Evolutionary conservation across 257 asterid species (phyloP).

Genomic region (Fraxinus excelsior): DNA sequence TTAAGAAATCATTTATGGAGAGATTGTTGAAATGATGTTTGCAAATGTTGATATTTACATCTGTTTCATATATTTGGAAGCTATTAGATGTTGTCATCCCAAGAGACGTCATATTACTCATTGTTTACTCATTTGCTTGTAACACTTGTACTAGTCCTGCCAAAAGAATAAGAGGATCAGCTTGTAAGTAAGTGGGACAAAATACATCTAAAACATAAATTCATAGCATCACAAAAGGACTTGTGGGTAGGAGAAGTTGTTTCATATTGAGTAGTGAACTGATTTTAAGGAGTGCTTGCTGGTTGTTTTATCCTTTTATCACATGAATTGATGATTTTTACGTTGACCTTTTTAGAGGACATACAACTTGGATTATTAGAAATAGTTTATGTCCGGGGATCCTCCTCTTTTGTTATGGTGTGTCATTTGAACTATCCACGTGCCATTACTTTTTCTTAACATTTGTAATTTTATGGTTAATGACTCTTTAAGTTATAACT

Average conservation of each 20-base stretch:
- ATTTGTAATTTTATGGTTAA: not conserved
- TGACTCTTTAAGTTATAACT: not conserved
- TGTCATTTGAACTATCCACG: not conserved
- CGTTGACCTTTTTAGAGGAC: not conserved
- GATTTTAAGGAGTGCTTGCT: not conserved
- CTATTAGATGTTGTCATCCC: no score
- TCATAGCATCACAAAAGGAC: not conserved
- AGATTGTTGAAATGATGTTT: no score
- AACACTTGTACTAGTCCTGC: no score
- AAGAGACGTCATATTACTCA: no score
- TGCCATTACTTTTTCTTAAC: not conserved
- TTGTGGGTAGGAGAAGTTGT: not conserved
- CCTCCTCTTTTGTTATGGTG: not conserved
- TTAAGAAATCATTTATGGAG: no score
- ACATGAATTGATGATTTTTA: not conserved
- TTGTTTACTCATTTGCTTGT: no score
- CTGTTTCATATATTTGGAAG: no score
- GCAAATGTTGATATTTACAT: no score
- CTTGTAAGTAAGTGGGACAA: no score
- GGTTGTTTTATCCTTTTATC: not conserved
- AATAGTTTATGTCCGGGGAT: not conserved
- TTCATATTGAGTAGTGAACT: not conserved
- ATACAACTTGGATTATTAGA: not conserved
- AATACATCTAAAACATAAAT: no score
- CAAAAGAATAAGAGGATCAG: no score